phyloP scores from a whole-genome alignment of 2,329 filamentous ascomycete genomes.

The Eutypa lata region DNA sequence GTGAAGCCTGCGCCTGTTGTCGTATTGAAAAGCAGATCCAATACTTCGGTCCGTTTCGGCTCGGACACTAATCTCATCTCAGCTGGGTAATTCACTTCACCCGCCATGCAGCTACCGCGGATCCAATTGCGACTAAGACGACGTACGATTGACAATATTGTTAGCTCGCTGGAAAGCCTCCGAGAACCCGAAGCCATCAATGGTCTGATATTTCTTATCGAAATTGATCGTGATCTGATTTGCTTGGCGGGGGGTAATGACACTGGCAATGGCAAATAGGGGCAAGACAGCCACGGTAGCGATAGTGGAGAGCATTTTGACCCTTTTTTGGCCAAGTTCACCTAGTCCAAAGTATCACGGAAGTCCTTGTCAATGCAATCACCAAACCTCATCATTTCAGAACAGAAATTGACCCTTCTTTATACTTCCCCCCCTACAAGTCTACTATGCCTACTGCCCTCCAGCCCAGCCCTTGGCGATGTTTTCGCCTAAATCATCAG shows the following conservation, averaged over 20 bases:
- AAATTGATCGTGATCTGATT: constrained; percentile 4
- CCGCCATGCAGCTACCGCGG: too few relatives aligned
- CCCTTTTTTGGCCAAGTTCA: not conserved
- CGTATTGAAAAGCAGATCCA: constrained; percentile 33
- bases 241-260: not conserved
- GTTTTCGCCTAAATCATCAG: not conserved
- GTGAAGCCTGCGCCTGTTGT: constrained; percentile 32
- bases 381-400: not conserved
- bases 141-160: constrained; percentile 1
- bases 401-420: not conserved
- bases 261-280: not conserved
- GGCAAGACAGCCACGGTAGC: not conserved
- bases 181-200: constrained; percentile 39
- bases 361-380: not conserved
- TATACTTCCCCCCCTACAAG: not conserved
- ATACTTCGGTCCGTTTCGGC: constrained; percentile 27
- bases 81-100: not conserved
- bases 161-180: constrained; percentile 40
- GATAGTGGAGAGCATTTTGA: not conserved
- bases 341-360: not conserved
- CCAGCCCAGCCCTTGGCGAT: not conserved
- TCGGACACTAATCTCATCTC: constrained; percentile 15
- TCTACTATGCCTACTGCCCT: too few relatives aligned
- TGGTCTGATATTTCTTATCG: constrained; percentile 32
- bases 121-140: too few relatives aligned